Percentiles rank a stretch among this genome's conserved stretches.
These are phyloP conservation scores for Gillenia trifoliata DNA, from an alignment of 306 rosid species.

Conservation along the genomic window DNA sequence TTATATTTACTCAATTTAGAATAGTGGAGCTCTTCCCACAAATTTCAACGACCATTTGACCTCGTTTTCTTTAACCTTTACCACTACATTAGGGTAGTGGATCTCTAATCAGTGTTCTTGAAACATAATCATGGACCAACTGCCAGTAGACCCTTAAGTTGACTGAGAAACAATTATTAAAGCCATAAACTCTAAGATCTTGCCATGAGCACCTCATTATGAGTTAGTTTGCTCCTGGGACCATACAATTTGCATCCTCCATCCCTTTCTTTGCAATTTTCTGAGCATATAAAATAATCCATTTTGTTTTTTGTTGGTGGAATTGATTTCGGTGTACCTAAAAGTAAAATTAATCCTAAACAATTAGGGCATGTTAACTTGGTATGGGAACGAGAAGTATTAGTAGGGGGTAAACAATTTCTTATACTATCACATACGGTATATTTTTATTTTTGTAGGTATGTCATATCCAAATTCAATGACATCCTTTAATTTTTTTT, in stretches of 20 bases:
- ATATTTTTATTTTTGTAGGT: no score
- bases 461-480: background rate
- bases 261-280: background rate
- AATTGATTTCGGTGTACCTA: background rate
- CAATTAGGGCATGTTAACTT: background rate
- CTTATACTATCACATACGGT: no score
- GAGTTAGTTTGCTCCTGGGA: constrained; percentile 4
- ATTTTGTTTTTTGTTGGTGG: background rate
- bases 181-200: constrained; percentile 27
- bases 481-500: no score
- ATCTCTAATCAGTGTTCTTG: constrained; percentile 21
- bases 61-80: background rate
- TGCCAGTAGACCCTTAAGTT: constrained; percentile 41
- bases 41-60: background rate
- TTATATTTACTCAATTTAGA: background rate
- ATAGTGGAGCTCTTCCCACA: background rate
- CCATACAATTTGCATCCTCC: background rate
- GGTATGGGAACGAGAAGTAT: no score
- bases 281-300: background rate
- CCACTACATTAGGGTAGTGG: constrained; percentile 17
- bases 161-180: constrained; percentile 30
- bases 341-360: background rate
- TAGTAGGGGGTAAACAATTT: no score
- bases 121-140: constrained; percentile 36
- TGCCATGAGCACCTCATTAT: constrained; percentile 26